A percentile compares a stretch with the other conserved stretches of the same genome.
These are phyloP conservation scores for Naganishia friedmannii DNA, from an alignment of 768 basidiomycete species.

Conservation along the genomic window DNA sequence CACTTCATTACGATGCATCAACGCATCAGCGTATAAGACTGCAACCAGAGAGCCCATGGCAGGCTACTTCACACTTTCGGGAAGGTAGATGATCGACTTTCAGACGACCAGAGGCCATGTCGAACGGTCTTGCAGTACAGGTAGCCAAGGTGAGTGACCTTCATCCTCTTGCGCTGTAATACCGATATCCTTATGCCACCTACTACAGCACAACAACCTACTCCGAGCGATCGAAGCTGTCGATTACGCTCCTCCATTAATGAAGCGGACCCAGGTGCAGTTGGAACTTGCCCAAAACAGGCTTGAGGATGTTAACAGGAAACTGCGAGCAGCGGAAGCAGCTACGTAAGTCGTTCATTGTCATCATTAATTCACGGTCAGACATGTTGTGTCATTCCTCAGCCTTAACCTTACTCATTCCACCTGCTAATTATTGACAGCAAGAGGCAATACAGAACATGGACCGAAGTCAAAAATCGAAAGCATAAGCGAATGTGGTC, in stretches of 20 bases:
- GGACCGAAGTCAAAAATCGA: slow-evolving; percentile 23
- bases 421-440: neutral
- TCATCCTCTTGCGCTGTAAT: neutral
- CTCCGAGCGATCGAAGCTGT: slow-evolving; percentile 22
- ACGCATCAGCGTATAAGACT: too few relatives aligned
- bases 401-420: too few relatives aligned
- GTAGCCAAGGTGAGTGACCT: slow-evolving; percentile 17
- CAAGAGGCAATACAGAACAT: slow-evolving; percentile 30
- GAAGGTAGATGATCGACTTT: neutral
- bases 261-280: slow-evolving; percentile 23
- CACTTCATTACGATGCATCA: too few relatives aligned
- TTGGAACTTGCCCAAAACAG: slow-evolving; percentile 1
- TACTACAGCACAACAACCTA: slow-evolving; percentile 24
- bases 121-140: slow-evolving; percentile 13
- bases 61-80: too few relatives aligned
- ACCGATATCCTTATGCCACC: too few relatives aligned
- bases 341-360: slow-evolving; percentile 29
- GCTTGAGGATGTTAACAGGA: neutral
- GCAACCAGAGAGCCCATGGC: too few relatives aligned
- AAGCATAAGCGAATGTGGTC: slow-evolving; percentile 28
- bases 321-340: slow-evolving; percentile 13
- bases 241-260: slow-evolving; percentile 28
- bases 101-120: neutral
- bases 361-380: too few relatives aligned
- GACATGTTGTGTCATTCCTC: neutral